Conservation (phyloP, 495 filamentous ascomycete species). For the Echria macrotheca region DNA sequence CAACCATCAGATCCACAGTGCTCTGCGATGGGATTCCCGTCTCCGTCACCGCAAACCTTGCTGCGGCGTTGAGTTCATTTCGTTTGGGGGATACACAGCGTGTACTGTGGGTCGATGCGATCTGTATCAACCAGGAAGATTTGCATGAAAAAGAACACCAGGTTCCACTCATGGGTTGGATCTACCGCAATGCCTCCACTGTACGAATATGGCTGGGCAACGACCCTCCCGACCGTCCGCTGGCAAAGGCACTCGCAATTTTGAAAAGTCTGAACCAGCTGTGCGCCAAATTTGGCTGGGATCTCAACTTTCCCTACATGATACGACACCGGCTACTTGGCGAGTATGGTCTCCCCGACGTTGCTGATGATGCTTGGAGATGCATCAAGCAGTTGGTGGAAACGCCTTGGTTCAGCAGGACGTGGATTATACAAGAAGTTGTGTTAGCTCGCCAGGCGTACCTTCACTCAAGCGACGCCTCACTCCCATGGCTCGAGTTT, state of each 20-base stretch:
- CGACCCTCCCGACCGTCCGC: background rate
- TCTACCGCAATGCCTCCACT: background rate
- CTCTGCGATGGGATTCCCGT: background rate
- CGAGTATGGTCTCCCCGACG: background rate
- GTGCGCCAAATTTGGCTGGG: background rate
- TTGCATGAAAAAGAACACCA: background rate
- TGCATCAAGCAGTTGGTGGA: background rate
- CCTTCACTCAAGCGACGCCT: background rate
- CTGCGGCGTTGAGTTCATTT: background rate
- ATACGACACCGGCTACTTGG: background rate
- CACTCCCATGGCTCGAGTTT: background rate
- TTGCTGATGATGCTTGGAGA: background rate
- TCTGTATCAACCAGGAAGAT: background rate
- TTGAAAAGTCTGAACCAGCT: background rate
- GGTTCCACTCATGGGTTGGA: background rate
- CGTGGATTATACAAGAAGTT: constrained; percentile 1
- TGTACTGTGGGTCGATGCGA: background rate
- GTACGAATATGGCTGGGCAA: background rate
- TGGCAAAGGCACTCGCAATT: background rate
- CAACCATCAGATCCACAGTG: background rate
- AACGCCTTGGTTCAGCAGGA: constrained; percentile 4
- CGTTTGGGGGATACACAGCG: background rate
- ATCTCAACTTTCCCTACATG: background rate
- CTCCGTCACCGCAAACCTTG: background rate
- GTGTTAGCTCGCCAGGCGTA: background rate